Evolutionary conservation across 1,284 basidiomycete genomes (phyloP).

Genomic region (Trametes sp.): DNA sequence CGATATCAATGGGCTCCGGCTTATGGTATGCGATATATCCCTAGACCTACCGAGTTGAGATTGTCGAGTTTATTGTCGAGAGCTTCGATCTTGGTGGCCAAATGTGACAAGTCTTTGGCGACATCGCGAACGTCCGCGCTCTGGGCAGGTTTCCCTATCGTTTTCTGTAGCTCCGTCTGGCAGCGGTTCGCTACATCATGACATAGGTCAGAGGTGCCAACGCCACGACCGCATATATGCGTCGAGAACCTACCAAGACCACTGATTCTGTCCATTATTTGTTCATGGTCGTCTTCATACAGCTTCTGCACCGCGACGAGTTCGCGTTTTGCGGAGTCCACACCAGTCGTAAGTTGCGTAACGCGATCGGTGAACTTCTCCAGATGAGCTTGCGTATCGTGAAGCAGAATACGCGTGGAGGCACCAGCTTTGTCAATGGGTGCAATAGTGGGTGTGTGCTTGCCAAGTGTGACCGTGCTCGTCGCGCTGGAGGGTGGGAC

Average conservation of each 20-base stretch:
- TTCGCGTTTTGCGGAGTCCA: conserved; percentile 42
- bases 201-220: conserved; percentile 15
- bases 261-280: conserved; percentile 38
- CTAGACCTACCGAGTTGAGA: conserved; percentile 54
- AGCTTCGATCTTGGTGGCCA: conserved; percentile 64
- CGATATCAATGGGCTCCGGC: background rate
- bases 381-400: conserved; percentile 70
- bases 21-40: background rate
- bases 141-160: conserved; percentile 64
- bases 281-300: conserved; percentile 42
- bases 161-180: conserved; percentile 64
- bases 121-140: conserved; percentile 49
- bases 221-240: conserved; percentile 24
- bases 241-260: conserved; percentile 45
- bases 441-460: conserved; percentile 46
- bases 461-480: conserved; percentile 10
- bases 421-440: conserved; percentile 69
- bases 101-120: conserved; percentile 48
- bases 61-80: conserved; percentile 66
- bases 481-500: conserved; percentile 15
- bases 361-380: conserved; percentile 64
- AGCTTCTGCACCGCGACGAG: conserved; percentile 38
- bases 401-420: conserved; percentile 70
- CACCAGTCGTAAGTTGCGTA: conserved; percentile 41
- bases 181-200: conserved; percentile 59